These are phyloP conservation scores for Pseudofabraea citricarpa DNA, from an alignment of 2,329 filamentous ascomycete species.

Conservation along the genomic window DNA sequence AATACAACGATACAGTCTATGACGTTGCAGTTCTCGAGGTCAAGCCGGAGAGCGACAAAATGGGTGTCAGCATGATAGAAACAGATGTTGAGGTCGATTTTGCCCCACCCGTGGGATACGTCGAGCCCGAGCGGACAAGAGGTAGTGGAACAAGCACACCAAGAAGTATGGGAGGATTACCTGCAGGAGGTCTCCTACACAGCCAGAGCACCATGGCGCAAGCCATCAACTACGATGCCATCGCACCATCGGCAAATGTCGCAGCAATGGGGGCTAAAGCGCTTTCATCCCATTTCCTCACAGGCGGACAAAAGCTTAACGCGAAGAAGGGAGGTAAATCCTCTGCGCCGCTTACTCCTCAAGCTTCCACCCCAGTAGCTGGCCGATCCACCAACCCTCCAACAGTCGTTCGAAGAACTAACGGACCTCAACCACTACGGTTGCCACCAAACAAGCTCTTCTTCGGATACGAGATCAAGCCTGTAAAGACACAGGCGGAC, in stretches of 20 bases:
- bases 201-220: constrained; percentile 92
- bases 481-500: constrained; percentile 73
- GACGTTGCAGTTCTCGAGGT: constrained; percentile 91
- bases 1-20: constrained; percentile 92
- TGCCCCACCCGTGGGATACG: constrained; percentile 87
- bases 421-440: constrained; percentile 81
- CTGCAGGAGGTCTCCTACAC: constrained; percentile 71
- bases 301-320: constrained; percentile 75
- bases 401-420: constrained; percentile 44
- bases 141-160: constrained; percentile 84
- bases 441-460: constrained; percentile 88
- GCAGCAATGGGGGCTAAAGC: constrained; percentile 58
- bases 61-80: constrained; percentile 90
- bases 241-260: constrained; percentile 71
- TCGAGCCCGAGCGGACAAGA: constrained; percentile 66
- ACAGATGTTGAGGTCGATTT: constrained; percentile 97
- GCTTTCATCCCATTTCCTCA: constrained; percentile 71
- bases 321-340: constrained; percentile 79
- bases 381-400: constrained; percentile 39
- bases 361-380: constrained; percentile 67
- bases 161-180: constrained; percentile 58
- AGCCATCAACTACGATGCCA: constrained; percentile 92
- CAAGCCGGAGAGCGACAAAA: constrained; percentile 77
- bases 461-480: constrained; percentile 92
- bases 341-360: constrained; percentile 56